Evolutionary conservation across 257 asterid species (phyloP).

Genomic region (Capsicum pubescens): DNA sequence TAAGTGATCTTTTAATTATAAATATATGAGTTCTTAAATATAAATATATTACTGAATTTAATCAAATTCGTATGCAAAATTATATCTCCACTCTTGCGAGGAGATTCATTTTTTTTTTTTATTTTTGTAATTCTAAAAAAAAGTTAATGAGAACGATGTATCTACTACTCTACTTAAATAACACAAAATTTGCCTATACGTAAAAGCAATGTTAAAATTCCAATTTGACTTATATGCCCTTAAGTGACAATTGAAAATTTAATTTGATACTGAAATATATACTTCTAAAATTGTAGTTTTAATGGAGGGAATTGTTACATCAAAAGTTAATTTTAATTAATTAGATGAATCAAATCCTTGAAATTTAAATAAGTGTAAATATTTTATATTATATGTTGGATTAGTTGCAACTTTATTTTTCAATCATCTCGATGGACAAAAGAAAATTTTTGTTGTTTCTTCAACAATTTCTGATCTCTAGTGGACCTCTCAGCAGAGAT

Average conservation of each 20-base stretch:
- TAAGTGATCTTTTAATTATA: background rate
- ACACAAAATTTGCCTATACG: background rate
- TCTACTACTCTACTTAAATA: background rate
- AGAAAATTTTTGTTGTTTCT: no score
- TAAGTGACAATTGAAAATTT: background rate
- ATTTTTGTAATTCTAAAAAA: background rate
- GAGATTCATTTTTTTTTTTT: background rate
- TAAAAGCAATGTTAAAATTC: background rate
- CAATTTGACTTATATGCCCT: background rate
- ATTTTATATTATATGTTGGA: no score
- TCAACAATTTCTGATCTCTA: no score
- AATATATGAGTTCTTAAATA: background rate
- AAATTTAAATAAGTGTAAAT: background rate
- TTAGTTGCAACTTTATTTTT: no score
- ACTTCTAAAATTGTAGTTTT: background rate
- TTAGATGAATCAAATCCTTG: background rate
- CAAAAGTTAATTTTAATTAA: background rate
- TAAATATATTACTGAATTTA: background rate
- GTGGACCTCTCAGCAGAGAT: no score
- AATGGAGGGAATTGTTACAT: background rate
- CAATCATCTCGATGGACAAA: no score
- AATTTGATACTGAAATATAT: background rate
- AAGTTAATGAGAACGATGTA: background rate
- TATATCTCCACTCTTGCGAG: background rate
- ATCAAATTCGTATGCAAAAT: background rate